These are phyloP conservation scores for Debaryomyces psychrophilus DNA, from an alignment of 1,139 yeast species.

Conservation along the genomic window DNA sequence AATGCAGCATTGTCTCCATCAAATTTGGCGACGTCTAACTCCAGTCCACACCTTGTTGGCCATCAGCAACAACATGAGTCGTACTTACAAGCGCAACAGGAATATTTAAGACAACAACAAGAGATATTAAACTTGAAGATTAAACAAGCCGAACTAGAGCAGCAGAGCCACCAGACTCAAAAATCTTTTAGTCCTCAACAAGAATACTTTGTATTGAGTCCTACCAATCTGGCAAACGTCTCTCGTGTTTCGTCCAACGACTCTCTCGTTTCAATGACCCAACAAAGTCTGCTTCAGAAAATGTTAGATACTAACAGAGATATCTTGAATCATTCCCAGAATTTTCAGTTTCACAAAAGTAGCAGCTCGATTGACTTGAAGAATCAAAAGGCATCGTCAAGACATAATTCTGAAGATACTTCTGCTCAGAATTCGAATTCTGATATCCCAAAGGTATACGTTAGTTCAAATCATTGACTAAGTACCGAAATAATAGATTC, in stretches of 20 bases:
- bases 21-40: conserved; percentile 5
- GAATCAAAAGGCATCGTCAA: neutral
- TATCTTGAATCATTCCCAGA: conserved; percentile 9
- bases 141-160: conserved; percentile 19
- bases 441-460: conserved; percentile 10
- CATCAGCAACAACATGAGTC: conserved; percentile 34
- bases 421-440: conserved; percentile 5
- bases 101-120: conserved; percentile 43
- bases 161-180: conserved; percentile 14
- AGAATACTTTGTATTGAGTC: conserved; percentile 8
- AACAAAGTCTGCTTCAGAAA: conserved; percentile 16
- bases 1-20: conserved; percentile 7
- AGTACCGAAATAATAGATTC: neutral
- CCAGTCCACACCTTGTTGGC: conserved; percentile 3
- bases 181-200: conserved; percentile 12
- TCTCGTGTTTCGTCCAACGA: conserved; percentile 19
- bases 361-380: conserved; percentile 3
- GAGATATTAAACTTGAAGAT: conserved; percentile 33
- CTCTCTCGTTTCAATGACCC: conserved; percentile 16
- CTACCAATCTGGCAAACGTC: conserved; percentile 8
- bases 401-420: conserved; percentile 1
- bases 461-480: conserved; percentile 20
- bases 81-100: conserved; percentile 43
- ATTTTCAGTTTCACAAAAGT: neutral
- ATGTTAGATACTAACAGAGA: conserved; percentile 14